Evolutionary conservation across 768 basidiomycete genomes (phyloP), one percentile per base, ranked within the genome.

Genomic region (Boletales sp.): DNA sequence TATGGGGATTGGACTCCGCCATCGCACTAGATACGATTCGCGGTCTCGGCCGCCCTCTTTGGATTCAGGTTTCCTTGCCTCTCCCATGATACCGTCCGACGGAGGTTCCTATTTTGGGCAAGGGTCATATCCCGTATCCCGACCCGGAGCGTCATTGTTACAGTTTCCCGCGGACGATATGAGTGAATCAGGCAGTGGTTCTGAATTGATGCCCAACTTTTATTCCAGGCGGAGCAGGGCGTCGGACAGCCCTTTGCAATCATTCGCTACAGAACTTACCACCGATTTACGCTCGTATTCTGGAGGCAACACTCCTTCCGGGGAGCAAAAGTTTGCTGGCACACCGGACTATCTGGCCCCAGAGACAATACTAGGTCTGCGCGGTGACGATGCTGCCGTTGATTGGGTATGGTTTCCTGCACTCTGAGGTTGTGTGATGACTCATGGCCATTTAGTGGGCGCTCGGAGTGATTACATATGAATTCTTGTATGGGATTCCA

Each of bases 301-400:
- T 2, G 68, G 67, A 5, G 72, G 76, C 21, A 75, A 79, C 8
- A 87, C 89, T 2, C 86, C 89, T 17, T 84, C 86, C 15, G 84
- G 85, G 15, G 90, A 93, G 52, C 90, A 93, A 70, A 92, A 92
- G 70, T 94, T 98, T 61, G 95, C 95, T 21, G 95, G 95, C 18
- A 99, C 95, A 4, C 95, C 95, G 4, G 95, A 99, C 67, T 99
- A 99, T 67, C 79, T 98, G 38, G 94, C 94, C 13, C 94, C 94
- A 2, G 92, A 95, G 69, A 93, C 87, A 8, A 95, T 98, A 51
- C 82, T 98, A 48, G 97, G 97, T 46, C 78, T 97, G 54, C 89
- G 94, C 38, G 90, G 91, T 32, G 97, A 97, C 62, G 94, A 98
- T 68, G 87, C 84, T 29, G 84, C 87, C 8, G 97, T 99, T 57